Base-by-base conservation (phyloP, 139 green algal genomes). In the Desmodesmus armatus region DNA sequence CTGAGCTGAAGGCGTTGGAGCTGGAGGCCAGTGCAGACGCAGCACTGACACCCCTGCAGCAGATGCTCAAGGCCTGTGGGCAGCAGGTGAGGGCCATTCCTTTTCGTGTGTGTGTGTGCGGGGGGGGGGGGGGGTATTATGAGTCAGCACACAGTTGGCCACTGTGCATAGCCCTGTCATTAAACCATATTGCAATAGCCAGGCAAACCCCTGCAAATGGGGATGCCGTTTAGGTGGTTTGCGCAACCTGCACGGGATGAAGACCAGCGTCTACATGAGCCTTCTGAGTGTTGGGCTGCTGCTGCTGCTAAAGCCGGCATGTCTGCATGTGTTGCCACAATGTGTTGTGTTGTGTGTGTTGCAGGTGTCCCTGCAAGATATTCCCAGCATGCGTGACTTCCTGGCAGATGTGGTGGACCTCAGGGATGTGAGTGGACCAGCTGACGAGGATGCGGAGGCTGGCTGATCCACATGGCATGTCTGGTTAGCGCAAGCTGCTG, bases 1-100 rank as follows among this genome's bases (percentile, higher is more conserved):
- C 63, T 44, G 78, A 82, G 55, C 27, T 84, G 23, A 43, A 29
- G 15, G 62, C 33, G 41, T 15, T 58, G 5, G 4, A 84, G 78
- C 7, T 51, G 7, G 62, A 17, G 15, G 43, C 62, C 47, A 63
- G 13, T 33, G 60, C 44, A 15, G 66, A n/a, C 5, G 55, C 49
- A 73, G 66, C 79, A 27, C 84, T 94, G 9, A 85, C 87, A 2
- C 85, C 91, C 0, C 73, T 98, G 87, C 80, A 95, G 84, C 89
- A 88, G 58, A 91, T 98, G 74, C 83, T 98, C 41, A n/a, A 62
- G 23, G 78, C 95, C 37, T 97, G 94, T 60, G 91, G 88, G 0
- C 94, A 98, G 78, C 49, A 90, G 76, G 92, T 91, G 37, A 53
- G 33, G 23, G 27, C 58, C n/a, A n/a, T n/a, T n/a, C n/a, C n/a